Percentiles rank a stretch among this genome's conserved stretches.
Conservation (phyloP, 805 yeast species). For the Komagataella phaffii region DNA sequence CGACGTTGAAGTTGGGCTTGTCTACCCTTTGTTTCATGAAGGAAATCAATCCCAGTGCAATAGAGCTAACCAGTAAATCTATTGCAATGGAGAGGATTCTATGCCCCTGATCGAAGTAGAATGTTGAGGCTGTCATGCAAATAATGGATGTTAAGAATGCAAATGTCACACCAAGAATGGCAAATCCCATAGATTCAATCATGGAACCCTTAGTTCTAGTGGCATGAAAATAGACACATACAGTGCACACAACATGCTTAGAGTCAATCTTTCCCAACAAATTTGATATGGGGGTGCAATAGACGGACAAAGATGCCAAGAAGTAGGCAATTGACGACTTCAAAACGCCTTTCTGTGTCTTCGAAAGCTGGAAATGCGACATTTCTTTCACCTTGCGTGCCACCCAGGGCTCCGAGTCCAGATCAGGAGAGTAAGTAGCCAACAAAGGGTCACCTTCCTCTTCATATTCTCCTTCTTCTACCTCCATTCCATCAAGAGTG, state of each 20-base stretch:
- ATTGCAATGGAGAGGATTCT: slow-evolving; percentile 36
- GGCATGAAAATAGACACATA: slow-evolving; percentile 77
- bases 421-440: not conserved
- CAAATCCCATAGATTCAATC: slow-evolving; percentile 62
- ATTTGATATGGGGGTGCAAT: slow-evolving; percentile 32
- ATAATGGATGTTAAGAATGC: slow-evolving; percentile 36
- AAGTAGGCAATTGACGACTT: slow-evolving; percentile 69
- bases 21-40: slow-evolving; percentile 55
- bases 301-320: slow-evolving; percentile 63
- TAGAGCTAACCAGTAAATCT: slow-evolving; percentile 38
- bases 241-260: slow-evolving; percentile 73
- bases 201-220: slow-evolving; percentile 68
- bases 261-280: slow-evolving; percentile 55
- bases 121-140: slow-evolving; percentile 37
- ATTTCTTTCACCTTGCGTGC: not conserved
- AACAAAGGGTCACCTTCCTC: slow-evolving; percentile 5
- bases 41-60: slow-evolving; percentile 53
- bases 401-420: not conserved
- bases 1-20: slow-evolving; percentile 64
- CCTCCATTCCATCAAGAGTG: slow-evolving; percentile 10
- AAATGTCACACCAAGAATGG: slow-evolving; percentile 36
- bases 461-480: slow-evolving; percentile 5
- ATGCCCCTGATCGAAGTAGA: slow-evolving; percentile 27
- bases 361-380: not conserved
- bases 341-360: slow-evolving; percentile 18